Percentiles rank a stretch among this genome's conserved stretches.
These are phyloP conservation scores for Collybiopsis confluens DNA, from an alignment of 768 basidiomycete species.

Conservation along the genomic window DNA sequence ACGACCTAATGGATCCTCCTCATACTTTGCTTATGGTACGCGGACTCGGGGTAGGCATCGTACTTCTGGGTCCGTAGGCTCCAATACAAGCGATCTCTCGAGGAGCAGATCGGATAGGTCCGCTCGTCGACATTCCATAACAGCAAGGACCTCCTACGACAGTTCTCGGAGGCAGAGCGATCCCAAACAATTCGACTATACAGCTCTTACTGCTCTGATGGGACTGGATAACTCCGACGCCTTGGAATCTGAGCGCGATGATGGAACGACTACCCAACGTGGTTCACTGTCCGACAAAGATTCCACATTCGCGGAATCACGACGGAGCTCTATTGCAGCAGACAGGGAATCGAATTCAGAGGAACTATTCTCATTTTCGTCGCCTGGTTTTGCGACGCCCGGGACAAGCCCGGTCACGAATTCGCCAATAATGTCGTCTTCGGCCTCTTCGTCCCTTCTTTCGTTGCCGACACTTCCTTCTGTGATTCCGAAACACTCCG, in stretches of 20 bases:
- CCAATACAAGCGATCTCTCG: neutral
- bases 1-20: neutral
- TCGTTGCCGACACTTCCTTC: neutral
- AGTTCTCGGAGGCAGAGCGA: neutral
- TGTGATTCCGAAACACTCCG: neutral
- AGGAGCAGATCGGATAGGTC: neutral
- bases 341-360: constrained; percentile 1
- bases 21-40: neutral
- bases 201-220: neutral
- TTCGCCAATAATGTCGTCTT: neutral
- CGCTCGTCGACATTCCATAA: neutral
- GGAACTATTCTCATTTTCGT: neutral
- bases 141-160: neutral
- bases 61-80: neutral
- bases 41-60: neutral
- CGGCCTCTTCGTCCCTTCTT: neutral
- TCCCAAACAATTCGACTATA: neutral
- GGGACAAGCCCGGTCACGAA: neutral
- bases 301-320: neutral
- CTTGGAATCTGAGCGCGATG: neutral
- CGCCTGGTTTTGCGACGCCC: neutral
- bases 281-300: neutral
- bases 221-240: neutral
- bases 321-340: neutral
- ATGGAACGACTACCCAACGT: neutral